phyloP scores from a whole-genome alignment of 2,329 filamentous ascomycete species.

The Dothistroma septosporum region DNA sequence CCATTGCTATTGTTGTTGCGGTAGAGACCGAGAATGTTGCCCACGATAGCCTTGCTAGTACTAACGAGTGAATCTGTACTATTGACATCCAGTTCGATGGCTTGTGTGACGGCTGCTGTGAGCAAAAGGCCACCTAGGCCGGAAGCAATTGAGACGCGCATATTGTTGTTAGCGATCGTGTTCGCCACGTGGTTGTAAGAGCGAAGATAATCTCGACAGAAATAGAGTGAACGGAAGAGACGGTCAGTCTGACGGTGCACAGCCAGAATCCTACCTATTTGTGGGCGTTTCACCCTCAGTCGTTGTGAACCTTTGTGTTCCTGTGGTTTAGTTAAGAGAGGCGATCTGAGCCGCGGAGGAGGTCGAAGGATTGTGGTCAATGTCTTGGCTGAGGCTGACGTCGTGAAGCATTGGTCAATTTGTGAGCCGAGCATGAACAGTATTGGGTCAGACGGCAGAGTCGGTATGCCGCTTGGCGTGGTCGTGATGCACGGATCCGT shows the following conservation, averaged over 20 bases:
- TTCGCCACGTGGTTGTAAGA: not conserved
- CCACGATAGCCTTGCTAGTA: slow-evolving; percentile 14
- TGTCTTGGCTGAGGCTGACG: not conserved
- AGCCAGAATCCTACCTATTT: not conserved
- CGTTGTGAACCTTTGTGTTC: not conserved
- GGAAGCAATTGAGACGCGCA: slow-evolving; percentile 9
- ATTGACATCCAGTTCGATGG: slow-evolving; percentile 17
- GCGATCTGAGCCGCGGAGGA: not conserved
- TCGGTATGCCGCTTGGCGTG: not conserved
- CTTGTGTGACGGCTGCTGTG: slow-evolving; percentile 4
- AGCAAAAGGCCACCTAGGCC: slow-evolving; percentile 11
- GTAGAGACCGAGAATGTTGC: slow-evolving; percentile 22
- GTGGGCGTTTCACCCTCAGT: not conserved
- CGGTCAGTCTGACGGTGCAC: not conserved
- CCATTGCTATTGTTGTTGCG: slow-evolving; percentile 8
- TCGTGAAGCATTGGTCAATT: not conserved
- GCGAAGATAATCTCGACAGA: not conserved
- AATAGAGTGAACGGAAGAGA: not conserved
- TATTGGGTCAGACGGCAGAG: not conserved
- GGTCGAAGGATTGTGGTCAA: not conserved
- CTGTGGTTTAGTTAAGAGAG: not conserved
- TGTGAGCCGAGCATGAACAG: not conserved
- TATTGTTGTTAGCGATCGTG: slow-evolving; percentile 3
- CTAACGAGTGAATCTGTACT: slow-evolving; percentile 14
- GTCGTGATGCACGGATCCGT: not conserved